Percentiles rank a stretch among this genome's conserved stretches.
These are phyloP conservation scores for Aureobasidium sp. DNA, from an alignment of 2,329 filamentous ascomycete species.

Conservation along the genomic window DNA sequence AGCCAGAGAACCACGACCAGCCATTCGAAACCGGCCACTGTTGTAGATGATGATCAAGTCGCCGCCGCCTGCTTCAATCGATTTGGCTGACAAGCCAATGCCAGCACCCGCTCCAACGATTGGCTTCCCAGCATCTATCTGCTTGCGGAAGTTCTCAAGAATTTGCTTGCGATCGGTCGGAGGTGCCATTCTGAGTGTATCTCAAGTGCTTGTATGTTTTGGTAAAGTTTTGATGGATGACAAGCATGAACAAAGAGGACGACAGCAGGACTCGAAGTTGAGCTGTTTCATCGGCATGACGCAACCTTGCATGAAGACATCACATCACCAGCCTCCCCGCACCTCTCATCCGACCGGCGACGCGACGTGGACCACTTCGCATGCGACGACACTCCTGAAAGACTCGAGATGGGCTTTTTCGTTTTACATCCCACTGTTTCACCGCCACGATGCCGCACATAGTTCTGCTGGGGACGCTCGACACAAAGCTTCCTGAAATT, in stretches of 20 bases:
- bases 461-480: conserved; percentile 53
- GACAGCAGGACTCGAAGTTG: not conserved
- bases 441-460: conserved; percentile 31
- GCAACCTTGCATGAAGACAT: conserved; percentile 4
- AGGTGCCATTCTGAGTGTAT: conserved; percentile 40
- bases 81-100: conserved; percentile 63
- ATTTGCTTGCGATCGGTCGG: conserved; percentile 49
- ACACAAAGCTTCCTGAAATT: conserved; percentile 55
- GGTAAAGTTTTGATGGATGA: not conserved
- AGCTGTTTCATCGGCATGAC: conserved; percentile 3
- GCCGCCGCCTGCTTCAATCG: conserved; percentile 57
- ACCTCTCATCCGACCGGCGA: not conserved
- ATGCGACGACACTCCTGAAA: not conserved
- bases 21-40: conserved; percentile 64
- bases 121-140: conserved; percentile 46
- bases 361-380: not conserved
- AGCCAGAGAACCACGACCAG: conserved; percentile 58
- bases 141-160: conserved; percentile 44
- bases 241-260: not conserved
- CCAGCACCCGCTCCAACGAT: conserved; percentile 63
- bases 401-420: not conserved
- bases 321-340: conserved; percentile 5
- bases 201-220: not conserved
- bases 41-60: conserved; percentile 68
- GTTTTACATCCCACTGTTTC: not conserved